Percentiles rank a stretch among this genome's conserved stretches.
These are phyloP conservation scores for Mucor racemosus DNA, from an alignment of 371 early-diverging fungal genomes.

Conservation along the genomic window DNA sequence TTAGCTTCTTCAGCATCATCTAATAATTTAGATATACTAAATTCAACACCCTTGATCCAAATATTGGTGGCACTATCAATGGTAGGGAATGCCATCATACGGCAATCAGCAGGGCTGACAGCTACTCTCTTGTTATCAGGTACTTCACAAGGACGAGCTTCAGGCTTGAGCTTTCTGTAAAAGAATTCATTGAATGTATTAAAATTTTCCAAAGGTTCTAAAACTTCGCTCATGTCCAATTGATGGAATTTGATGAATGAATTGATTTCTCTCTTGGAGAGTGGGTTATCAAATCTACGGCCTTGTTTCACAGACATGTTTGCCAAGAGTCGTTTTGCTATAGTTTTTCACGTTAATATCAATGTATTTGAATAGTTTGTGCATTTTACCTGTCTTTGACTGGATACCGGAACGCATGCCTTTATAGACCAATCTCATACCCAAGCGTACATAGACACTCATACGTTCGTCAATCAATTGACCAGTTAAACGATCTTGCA, in stretches of 20 bases:
- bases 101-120: conserved; percentile 84
- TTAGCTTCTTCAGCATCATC: conserved; percentile 59
- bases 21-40: conserved; percentile 67
- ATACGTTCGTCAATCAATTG: conserved; percentile 83
- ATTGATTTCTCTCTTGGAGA: conserved; percentile 70
- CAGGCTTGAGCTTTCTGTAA: conserved; percentile 81
- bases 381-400: conserved; percentile 33
- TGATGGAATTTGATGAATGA: conserved; percentile 83
- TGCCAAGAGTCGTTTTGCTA: conserved; percentile 60
- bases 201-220: conserved; percentile 73
- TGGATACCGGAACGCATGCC: conserved; percentile 57
- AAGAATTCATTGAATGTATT: conserved; percentile 89
- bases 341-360: too few relatives aligned
- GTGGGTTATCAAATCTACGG: conserved; percentile 73
- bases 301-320: conserved; percentile 80
- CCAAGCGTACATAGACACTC: conserved; percentile 82
- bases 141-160: conserved; percentile 65
- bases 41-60: conserved; percentile 90
- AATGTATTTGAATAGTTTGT: not conserved
- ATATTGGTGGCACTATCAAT: conserved; percentile 72
- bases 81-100: conserved; percentile 75
- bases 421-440: conserved; percentile 81
- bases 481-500: conserved; percentile 77
- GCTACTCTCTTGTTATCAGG: conserved; percentile 68
- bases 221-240: conserved; percentile 61